These are phyloP conservation scores for Cucurbita pepo DNA, from an alignment of 306 rosid genomes.

Conservation along the genomic window DNA sequence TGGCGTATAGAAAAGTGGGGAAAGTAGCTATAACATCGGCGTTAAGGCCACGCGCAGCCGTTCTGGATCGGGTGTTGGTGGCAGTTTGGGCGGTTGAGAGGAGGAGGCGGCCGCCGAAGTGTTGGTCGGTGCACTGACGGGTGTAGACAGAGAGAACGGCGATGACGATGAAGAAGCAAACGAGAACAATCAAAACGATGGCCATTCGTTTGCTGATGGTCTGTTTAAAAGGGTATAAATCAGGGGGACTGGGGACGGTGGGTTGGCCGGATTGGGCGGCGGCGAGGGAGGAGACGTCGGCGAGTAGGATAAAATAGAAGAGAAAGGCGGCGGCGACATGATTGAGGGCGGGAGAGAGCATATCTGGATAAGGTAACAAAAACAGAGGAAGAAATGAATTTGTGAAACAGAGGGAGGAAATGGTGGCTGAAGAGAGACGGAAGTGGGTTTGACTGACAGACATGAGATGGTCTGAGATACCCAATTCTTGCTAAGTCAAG, in stretches of 20 bases:
- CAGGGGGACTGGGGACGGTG: slow-evolving; percentile 14
- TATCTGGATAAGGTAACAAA: background rate
- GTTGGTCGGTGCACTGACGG: slow-evolving; percentile 51
- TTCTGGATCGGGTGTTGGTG: slow-evolving; percentile 1
- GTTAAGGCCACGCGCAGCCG: slow-evolving; percentile 39
- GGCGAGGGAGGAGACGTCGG: background rate
- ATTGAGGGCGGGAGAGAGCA: background rate
- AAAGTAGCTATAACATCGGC: slow-evolving; percentile 35
- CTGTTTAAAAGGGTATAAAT: background rate
- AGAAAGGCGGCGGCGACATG: slow-evolving; percentile 3
- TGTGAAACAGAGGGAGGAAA: too few species aligned
- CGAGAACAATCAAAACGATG: slow-evolving; percentile 28
- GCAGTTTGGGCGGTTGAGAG: slow-evolving; percentile 13
- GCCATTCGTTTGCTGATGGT: slow-evolving; percentile 39
- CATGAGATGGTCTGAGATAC: too few species aligned
- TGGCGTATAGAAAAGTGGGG: slow-evolving; percentile 61
- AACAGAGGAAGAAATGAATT: background rate
- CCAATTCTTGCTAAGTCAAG: too few species aligned
- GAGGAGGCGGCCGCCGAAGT: slow-evolving; percentile 20
- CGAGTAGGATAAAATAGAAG: slow-evolving; percentile 1
- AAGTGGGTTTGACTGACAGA: background rate
- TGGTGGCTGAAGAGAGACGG: background rate
- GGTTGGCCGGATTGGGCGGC: slow-evolving; percentile 3
- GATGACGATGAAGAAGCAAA: slow-evolving; percentile 36
- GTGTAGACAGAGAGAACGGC: slow-evolving; percentile 69